phyloP scores from a whole-genome alignment of 495 filamentous ascomycete species.

The Bacidia gigantensis region DNA sequence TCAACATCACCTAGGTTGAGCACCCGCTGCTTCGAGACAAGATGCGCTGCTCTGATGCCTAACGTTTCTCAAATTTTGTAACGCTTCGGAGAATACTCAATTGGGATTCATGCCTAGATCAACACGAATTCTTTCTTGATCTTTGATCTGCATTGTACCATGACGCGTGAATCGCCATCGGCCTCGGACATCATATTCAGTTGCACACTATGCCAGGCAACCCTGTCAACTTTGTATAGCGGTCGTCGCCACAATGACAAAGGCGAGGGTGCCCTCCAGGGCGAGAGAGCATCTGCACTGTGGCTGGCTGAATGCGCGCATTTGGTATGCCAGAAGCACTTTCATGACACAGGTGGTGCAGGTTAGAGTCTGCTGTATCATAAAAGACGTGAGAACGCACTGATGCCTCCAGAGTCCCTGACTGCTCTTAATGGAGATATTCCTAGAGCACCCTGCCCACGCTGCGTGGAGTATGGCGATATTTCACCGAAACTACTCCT shows the following conservation, averaged over 20 bases:
- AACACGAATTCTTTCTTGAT: too few species aligned
- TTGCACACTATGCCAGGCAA: constrained; percentile 28
- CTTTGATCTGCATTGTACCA: not conserved
- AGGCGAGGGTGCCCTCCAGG: constrained; percentile 11
- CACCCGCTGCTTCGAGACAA: too few species aligned
- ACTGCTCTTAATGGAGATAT: constrained; percentile 25
- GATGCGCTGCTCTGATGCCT: too few species aligned
- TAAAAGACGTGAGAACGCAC: too few species aligned
- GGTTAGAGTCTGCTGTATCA: not conserved
- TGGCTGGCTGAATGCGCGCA: constrained; percentile 33
- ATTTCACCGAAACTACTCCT: constrained; percentile 23
- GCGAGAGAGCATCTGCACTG: constrained; percentile 24
- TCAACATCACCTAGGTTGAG: too few species aligned
- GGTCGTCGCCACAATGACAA: constrained; percentile 17
- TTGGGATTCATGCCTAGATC: too few species aligned
- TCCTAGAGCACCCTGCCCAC: constrained; percentile 30
- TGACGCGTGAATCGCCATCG: not conserved
- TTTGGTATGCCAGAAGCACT: constrained; percentile 30
- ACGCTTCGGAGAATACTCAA: too few species aligned
- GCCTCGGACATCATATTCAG: constrained; percentile 28
- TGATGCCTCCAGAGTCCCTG: constrained; percentile 22
- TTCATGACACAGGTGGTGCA: constrained; percentile 27
- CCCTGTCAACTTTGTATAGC: constrained; percentile 26
- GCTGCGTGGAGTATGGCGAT: constrained; percentile 22
- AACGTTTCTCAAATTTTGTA: too few species aligned